Conservation (phyloP, 2,329 filamentous ascomycete species). For the Fusarium lateritium region DNA sequence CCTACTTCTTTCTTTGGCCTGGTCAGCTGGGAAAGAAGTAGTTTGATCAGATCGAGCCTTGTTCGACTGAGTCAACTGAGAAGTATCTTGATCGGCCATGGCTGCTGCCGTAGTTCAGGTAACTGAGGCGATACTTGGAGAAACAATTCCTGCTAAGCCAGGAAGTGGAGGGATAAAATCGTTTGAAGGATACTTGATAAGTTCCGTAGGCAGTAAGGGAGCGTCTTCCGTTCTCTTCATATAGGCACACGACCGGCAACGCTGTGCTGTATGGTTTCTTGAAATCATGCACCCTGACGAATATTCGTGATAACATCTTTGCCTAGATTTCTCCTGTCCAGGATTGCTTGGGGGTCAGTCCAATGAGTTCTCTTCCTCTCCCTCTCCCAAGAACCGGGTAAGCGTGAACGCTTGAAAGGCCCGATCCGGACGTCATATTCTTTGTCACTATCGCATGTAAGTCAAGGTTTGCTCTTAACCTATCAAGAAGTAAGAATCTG, state of each 20-base stretch:
- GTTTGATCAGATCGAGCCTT: constrained; percentile 21
- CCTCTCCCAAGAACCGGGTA: constrained; percentile 31
- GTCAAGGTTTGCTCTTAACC: constrained; percentile 14
- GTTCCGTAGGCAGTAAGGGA: neutral
- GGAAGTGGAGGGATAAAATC: constrained; percentile 1
- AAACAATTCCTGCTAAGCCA: neutral
- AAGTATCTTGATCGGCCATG: constrained; percentile 24
- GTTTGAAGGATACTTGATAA: neutral
- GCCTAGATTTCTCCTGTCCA: constrained; percentile 15
- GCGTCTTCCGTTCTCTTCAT: constrained; percentile 16
- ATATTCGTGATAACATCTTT: constrained; percentile 22
- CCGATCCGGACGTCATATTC: constrained; percentile 34
- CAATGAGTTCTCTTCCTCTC: constrained; percentile 18
- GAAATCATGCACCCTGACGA: constrained; percentile 6
- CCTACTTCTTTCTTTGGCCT: constrained; percentile 25
- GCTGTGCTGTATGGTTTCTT: constrained; percentile 13
- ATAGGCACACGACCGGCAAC: constrained; percentile 11
- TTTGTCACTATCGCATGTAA: constrained; percentile 32
- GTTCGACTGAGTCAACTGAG: constrained; percentile 9
- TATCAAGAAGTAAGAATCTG: constrained; percentile 45
- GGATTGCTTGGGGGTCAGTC: constrained; percentile 27
- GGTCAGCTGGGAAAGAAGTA: constrained; percentile 11
- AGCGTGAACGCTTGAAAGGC: constrained; percentile 37
- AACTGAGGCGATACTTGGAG: neutral
- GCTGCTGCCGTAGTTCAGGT: neutral